These are phyloP conservation scores for Clitoria ternatea DNA, from an alignment of 306 rosid genomes.

Conservation along the genomic window DNA sequence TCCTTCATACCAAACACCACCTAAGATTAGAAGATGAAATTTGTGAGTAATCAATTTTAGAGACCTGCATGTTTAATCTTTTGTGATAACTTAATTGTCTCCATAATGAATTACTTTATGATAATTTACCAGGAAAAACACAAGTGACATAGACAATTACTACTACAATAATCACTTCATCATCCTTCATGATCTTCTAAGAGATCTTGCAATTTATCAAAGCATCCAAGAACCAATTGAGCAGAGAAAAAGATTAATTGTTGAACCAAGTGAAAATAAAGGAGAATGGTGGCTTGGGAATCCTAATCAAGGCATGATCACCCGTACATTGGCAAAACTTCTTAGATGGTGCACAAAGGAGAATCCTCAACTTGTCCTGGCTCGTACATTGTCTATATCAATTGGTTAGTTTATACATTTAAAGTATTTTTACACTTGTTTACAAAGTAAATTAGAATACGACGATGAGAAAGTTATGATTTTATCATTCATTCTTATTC, in stretches of 20 bases:
- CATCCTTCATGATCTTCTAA: conserved; percentile 47
- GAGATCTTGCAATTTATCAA: conserved; percentile 56
- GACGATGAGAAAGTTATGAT: neutral
- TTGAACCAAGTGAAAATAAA: conserved; percentile 31
- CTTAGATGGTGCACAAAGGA: conserved; percentile 21
- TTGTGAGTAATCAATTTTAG: neutral
- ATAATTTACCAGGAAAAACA: conserved; percentile 41
- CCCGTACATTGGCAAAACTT: conserved; percentile 26
- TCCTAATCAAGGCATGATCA: conserved; percentile 16
- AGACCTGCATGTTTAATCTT: neutral
- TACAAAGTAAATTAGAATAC: neutral
- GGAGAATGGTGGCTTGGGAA: conserved; percentile 26
- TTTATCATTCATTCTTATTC: neutral
- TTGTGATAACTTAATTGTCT: neutral
- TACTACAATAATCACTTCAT: conserved; percentile 49
- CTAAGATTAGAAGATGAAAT: no score
- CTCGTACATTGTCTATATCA: conserved; percentile 50
- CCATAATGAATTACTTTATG: neutral
- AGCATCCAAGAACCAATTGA: conserved; percentile 30
- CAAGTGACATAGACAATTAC: conserved; percentile 30
- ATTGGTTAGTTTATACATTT: conserved; percentile 43
- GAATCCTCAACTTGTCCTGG: conserved; percentile 25
- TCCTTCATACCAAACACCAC: no score
- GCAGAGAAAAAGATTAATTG: conserved; percentile 41
- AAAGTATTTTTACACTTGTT: neutral